Evolutionary conservation across 768 basidiomycete genomes (phyloP), one percentile per base, ranked within the genome.

Genomic region (Trametes elegans): DNA sequence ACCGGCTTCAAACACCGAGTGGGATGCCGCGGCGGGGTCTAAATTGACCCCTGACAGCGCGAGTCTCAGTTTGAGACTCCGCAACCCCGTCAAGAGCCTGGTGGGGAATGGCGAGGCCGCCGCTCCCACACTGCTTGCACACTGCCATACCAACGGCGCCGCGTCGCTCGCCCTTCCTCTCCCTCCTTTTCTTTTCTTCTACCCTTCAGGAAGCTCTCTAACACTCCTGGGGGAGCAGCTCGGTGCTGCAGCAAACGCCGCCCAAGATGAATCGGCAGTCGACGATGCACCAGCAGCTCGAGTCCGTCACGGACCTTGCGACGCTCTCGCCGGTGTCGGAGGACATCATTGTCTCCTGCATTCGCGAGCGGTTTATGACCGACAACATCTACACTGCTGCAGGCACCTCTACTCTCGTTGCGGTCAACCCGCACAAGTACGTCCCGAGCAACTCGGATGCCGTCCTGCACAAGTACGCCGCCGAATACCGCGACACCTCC

Each of bases 401-500:
- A 59, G 87, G 90, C 44, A 74, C 87, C 5, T 84, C 84, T 26
- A 78, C 79, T 7, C 75, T 97, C 61, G 85, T 98, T 58, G 89
- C 89, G 27, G 77, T 98, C 63, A 98, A 98, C 71, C 94, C 95
- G 0, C 90, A 95, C 77, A 94, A 95, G 70, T 93, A 91, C 62
- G 80, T 96, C 38, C 60, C 86, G 16, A 82, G 83, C 50, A 96
- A 92, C 64, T 83, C 89, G 59, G 95, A 98, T 73, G 82, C 88
- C 0, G 73, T 90, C 28, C 74, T 98, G 27, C 82, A 90, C 70
- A 87, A 90, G 68, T 97, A 97, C 67, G 87, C 91, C 3, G 78
- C 86, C 18, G 87, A 95, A 64, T 93, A 94, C 66, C 80, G 91
- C 38, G 84, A 91, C 64, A 85, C 88, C 5, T 73, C 79, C 9